phyloP scores from a whole-genome alignment of 2,329 filamentous ascomycete species.

The Aspergillus oerlinghausenensis region DNA sequence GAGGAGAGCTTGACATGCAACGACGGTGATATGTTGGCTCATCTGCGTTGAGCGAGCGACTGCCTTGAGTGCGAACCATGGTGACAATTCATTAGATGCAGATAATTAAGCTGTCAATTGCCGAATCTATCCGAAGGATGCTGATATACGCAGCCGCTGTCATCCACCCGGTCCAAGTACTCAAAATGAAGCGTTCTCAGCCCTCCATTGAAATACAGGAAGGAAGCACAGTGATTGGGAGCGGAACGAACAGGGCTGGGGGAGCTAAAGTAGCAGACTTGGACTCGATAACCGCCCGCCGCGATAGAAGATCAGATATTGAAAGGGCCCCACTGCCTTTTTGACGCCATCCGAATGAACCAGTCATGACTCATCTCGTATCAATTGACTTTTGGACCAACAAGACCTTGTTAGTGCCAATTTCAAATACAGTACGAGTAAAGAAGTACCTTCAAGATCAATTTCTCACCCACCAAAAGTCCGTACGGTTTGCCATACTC shows the following conservation, averaged over 20 bases:
- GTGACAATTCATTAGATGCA: conserved; percentile 9
- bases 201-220: not conserved
- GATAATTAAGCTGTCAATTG: not conserved
- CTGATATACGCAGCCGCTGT: not conserved
- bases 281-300: not conserved
- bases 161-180: not conserved
- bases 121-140: not conserved
- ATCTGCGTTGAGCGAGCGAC: conserved; percentile 23
- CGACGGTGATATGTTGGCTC: conserved; percentile 35
- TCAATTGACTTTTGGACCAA: not conserved
- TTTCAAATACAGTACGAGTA: no score
- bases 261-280: not conserved
- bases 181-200: not conserved
- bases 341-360: not conserved
- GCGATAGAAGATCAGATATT: not conserved
- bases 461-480: not conserved
- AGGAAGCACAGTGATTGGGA: conserved; percentile 6
- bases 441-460: not conserved
- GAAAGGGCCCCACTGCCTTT: conserved; percentile 2
- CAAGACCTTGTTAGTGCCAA: not conserved
- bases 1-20: conserved; percentile 58
- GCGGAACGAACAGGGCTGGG: not conserved
- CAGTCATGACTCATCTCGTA: not conserved
- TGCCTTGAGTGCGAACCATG: conserved; percentile 27
- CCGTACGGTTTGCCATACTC: not conserved